Evolutionary conservation across 768 basidiomycete species (phyloP).

Genomic region (Amanita thiersii): DNA sequence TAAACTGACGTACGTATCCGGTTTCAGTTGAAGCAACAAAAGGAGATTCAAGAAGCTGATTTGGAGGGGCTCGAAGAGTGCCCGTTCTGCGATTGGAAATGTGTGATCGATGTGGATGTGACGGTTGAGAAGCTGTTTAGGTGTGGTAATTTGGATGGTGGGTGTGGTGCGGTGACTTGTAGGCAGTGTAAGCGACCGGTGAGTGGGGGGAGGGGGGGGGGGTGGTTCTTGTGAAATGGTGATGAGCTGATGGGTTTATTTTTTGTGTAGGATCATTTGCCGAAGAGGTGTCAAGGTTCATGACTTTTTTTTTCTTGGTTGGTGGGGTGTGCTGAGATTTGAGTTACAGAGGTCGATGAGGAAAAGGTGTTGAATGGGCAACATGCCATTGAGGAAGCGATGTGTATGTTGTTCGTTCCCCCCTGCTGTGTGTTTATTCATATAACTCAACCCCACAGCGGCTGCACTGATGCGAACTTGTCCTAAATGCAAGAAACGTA

Average conservation of each 20-base stretch:
- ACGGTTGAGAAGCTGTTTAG: slow-evolving; percentile 56
- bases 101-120: slow-evolving; percentile 53
- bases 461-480: slow-evolving; percentile 82
- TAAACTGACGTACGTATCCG: neutral
- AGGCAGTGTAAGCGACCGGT: slow-evolving; percentile 69
- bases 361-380: slow-evolving; percentile 68
- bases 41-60: slow-evolving; percentile 72
- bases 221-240: neutral
- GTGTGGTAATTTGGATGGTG: slow-evolving; percentile 55
- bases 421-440: slow-evolving; percentile 4
- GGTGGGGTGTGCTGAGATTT: neutral
- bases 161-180: slow-evolving; percentile 72
- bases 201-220: slow-evolving; percentile 16
- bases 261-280: slow-evolving; percentile 64
- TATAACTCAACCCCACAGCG: slow-evolving; percentile 29
- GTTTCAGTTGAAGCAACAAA: slow-evolving; percentile 56
- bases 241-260: neutral
- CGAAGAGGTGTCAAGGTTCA: slow-evolving; percentile 71
- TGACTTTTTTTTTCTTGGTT: neutral
- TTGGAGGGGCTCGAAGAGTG: slow-evolving; percentile 82
- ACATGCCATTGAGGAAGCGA: slow-evolving; percentile 85
- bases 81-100: slow-evolving; percentile 85
- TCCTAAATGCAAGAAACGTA: slow-evolving; percentile 79
- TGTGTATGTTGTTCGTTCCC: slow-evolving; percentile 48
- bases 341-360: slow-evolving; percentile 54